Evolutionary conservation across 148 eudicot genomes (phyloP).

Genomic region (Chenopodium album): DNA sequence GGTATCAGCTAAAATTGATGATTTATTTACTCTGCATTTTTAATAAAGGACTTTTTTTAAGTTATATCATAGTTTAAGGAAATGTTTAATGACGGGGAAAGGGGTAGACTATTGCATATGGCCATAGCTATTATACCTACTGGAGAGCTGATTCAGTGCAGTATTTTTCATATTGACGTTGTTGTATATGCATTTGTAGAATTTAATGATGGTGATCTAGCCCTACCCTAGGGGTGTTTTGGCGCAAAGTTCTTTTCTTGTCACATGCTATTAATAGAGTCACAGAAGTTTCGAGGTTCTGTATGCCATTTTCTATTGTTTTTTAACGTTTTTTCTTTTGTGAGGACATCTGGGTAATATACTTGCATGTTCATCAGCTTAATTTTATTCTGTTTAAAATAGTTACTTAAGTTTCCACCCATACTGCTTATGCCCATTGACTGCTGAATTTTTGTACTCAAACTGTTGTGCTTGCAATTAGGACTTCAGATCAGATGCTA

Average conservation of each 20-base stretch:
- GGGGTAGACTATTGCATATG: neutral
- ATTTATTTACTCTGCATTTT: too few relatives aligned
- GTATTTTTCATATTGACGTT: too few relatives aligned
- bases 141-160: neutral
- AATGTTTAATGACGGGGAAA: neutral
- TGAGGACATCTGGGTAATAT: neutral
- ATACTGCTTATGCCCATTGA: neutral
- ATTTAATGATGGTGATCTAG: neutral
- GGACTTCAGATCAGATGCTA: conserved; percentile 88
- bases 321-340: neutral
- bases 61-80: too few relatives aligned
- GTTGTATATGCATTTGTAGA: too few relatives aligned
- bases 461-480: conserved; percentile 34
- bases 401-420: neutral
- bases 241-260: neutral
- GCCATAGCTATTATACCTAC: neutral
- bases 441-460: conserved; percentile 11
- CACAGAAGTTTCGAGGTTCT: neutral
- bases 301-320: neutral
- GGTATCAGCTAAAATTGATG: neutral
- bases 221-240: neutral
- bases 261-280: too few relatives aligned
- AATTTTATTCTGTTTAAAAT: neutral
- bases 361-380: neutral
- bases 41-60: too few relatives aligned